These are phyloP conservation scores for Quercus variabilis DNA, from an alignment of 306 rosid genomes.

Conservation along the genomic window DNA sequence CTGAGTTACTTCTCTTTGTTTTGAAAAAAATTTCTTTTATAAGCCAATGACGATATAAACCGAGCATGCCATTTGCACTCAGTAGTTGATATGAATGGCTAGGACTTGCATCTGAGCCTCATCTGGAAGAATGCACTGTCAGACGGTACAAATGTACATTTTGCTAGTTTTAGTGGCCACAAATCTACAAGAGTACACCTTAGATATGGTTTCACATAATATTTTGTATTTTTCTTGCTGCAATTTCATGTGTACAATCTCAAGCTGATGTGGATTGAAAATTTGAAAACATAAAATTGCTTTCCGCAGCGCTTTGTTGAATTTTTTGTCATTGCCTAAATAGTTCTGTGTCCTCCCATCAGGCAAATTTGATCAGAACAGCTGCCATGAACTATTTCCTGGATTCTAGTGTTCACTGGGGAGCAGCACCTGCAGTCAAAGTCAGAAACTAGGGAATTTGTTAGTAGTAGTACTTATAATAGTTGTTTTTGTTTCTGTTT, in stretches of 20 bases:
- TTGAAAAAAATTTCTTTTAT: too few relatives aligned
- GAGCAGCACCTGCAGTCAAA: constrained; percentile 93
- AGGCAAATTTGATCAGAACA: constrained; percentile 90
- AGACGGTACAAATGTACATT: too few relatives aligned
- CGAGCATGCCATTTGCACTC: too few relatives aligned
- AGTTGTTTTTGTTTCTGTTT: constrained; percentile 2
- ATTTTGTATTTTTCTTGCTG: constrained; percentile 2
- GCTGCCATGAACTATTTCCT: constrained; percentile 82
- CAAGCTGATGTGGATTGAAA: background rate
- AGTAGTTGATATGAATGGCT: too few relatives aligned
- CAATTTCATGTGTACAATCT: background rate
- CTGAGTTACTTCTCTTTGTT: too few relatives aligned
- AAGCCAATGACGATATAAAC: too few relatives aligned
- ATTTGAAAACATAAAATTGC: background rate
- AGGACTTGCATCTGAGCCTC: too few relatives aligned
- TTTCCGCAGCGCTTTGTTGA: background rate
- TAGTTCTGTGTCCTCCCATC: constrained; percentile 27
- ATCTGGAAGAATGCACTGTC: too few relatives aligned
- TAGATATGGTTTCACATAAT: too few relatives aligned
- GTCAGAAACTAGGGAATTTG: constrained; percentile 46
- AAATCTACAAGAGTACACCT: too few relatives aligned
- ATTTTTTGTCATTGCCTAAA: constrained; percentile 2
- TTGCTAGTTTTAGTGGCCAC: too few relatives aligned
- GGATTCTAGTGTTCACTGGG: constrained; percentile 95
- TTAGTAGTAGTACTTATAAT: constrained; percentile 17